A percentile compares a stretch with the other conserved stretches of the same genome.
Conservation (phyloP, 495 filamentous ascomycete species). For the Neurospora sublineolata region DNA sequence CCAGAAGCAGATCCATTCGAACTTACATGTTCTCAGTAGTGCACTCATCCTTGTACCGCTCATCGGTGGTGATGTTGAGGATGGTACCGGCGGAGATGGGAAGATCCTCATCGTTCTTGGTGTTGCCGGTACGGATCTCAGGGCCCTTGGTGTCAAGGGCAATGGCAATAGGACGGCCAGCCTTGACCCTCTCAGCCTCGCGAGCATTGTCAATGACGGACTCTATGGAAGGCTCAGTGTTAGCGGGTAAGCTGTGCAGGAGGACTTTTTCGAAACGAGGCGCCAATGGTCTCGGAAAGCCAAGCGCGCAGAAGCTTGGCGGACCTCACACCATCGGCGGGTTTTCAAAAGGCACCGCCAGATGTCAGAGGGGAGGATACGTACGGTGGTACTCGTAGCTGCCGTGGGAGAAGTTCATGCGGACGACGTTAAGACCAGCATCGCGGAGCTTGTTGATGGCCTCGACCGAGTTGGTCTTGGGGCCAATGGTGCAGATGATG, state of each 20-base stretch:
- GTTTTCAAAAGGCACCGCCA: neutral
- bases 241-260: constrained; percentile 29
- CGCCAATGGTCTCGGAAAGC: neutral
- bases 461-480: constrained; percentile 97
- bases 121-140: constrained; percentile 96
- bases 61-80: constrained; percentile 94
- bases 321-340: constrained; percentile 10
- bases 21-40: constrained; percentile 88
- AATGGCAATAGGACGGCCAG: constrained; percentile 86
- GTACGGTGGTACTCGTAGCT: constrained; percentile 56
- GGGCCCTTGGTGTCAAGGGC: constrained; percentile 98
- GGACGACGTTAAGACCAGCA: constrained; percentile 89
- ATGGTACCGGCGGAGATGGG: constrained; percentile 72
- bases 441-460: constrained; percentile 86
- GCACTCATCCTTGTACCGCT: constrained; percentile 74
- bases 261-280: neutral
- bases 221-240: constrained; percentile 27
- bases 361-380: neutral
- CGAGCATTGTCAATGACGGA: constrained; percentile 92
- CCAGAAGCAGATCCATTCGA: neutral
- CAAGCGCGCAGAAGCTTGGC: neutral
- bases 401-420: constrained; percentile 98
- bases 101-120: constrained; percentile 67
- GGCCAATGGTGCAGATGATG: constrained; percentile 98
- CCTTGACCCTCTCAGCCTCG: constrained; percentile 60